phyloP scores from a whole-genome alignment of 345 rosid species.

The Aegle marmelos region DNA sequence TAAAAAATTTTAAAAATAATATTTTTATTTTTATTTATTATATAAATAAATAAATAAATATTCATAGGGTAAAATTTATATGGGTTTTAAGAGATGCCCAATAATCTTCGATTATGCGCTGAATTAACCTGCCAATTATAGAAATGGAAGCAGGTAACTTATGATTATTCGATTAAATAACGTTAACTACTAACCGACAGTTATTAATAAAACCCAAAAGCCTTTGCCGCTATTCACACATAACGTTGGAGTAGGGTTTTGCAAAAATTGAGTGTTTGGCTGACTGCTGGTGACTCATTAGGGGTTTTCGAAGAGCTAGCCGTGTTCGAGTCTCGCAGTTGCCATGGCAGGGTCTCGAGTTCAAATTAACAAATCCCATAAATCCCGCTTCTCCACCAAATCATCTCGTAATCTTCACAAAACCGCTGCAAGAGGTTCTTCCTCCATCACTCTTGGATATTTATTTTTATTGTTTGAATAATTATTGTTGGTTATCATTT shows the following conservation, averaged over 20 bases:
- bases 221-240: conserved; percentile 12
- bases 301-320: conserved; percentile 2
- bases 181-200: neutral
- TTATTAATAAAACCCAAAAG: neutral
- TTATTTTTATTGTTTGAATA: neutral
- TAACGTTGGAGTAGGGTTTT: neutral
- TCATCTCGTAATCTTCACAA: conserved; percentile 78
- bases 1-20: too few relatives aligned
- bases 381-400: conserved; percentile 72
- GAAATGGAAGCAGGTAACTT: neutral
- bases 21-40: too few relatives aligned
- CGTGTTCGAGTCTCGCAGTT: conserved; percentile 1
- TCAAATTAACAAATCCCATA: conserved; percentile 86
- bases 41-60: too few relatives aligned
- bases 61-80: too few relatives aligned
- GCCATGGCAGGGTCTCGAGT: conserved; percentile 73
- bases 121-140: neutral
- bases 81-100: too few relatives aligned
- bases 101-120: neutral
- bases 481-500: neutral
- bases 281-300: conserved; percentile 2
- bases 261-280: neutral
- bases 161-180: neutral
- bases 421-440: conserved; percentile 56
- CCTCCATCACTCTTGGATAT: neutral